phyloP scores from a whole-genome alignment of 1,284 basidiomycete genomes.

The Apiotrichum sp. region DNA sequence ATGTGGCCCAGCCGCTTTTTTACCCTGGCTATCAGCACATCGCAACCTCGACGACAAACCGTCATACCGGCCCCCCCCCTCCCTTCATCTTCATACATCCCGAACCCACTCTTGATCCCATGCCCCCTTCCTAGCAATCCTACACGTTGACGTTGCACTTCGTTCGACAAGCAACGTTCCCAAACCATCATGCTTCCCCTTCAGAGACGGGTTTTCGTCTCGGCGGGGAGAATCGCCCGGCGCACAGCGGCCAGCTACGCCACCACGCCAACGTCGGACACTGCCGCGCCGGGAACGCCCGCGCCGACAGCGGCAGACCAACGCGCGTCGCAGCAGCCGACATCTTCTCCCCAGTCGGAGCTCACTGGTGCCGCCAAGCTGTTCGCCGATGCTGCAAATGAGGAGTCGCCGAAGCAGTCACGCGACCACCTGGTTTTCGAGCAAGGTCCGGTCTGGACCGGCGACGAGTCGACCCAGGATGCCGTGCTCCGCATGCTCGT shows the following conservation, averaged over 20 bases:
- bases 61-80: too few species aligned
- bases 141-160: too few species aligned
- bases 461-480: constrained; percentile 66
- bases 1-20: too few species aligned
- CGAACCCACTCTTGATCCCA: too few species aligned
- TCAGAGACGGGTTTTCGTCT: constrained; percentile 6
- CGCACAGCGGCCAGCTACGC: neutral
- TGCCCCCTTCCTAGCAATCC: too few species aligned
- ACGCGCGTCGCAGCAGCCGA: too few species aligned
- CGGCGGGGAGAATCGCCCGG: constrained; percentile 1
- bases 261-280: neutral
- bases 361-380: constrained; percentile 59
- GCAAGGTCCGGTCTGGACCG: constrained; percentile 56
- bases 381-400: constrained; percentile 61
- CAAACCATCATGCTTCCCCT: constrained; percentile 10
- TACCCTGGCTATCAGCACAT: too few species aligned
- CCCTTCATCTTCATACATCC: too few species aligned
- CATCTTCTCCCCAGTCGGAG: neutral
- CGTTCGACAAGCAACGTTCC: neutral
- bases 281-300: too few species aligned
- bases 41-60: too few species aligned
- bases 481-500: constrained; percentile 75
- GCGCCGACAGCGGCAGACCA: neutral
- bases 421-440: constrained; percentile 43
- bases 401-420: constrained; percentile 47